phyloP scores from a whole-genome alignment of 108 stramenopile species.

The Stephanodiscus minutulus region DNA sequence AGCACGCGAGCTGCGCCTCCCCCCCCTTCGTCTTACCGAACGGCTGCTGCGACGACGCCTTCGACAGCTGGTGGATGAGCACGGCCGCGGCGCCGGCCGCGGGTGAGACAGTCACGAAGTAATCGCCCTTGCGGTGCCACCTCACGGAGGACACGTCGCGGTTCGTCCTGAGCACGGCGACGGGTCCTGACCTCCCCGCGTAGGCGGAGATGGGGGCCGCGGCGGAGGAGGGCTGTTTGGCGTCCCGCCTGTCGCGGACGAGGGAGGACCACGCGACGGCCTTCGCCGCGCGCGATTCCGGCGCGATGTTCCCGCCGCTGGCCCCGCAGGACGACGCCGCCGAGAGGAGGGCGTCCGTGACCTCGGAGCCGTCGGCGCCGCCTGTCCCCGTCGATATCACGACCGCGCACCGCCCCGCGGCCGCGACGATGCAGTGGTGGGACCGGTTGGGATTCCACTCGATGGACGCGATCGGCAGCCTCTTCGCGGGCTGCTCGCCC shows the following conservation, averaged over 20 bases:
- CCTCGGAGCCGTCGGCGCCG: conserved; percentile 69
- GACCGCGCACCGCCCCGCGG: conserved; percentile 78
- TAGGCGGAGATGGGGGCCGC: conserved; percentile 55
- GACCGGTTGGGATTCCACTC: conserved; percentile 94
- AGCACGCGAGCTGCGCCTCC: conserved; percentile 88
- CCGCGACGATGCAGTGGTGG: conserved; percentile 86
- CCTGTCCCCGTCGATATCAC: conserved; percentile 91
- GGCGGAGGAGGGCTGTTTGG: neutral
- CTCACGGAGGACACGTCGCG: conserved; percentile 67
- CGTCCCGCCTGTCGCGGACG: conserved; percentile 15
- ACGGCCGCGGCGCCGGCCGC: conserved; percentile 82
- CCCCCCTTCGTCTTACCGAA: conserved; percentile 89
- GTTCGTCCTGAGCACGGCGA: conserved; percentile 66
- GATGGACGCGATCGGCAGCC: conserved; percentile 65
- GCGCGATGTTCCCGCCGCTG: conserved; percentile 68
- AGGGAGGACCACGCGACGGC: conserved; percentile 72
- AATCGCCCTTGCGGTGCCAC: conserved; percentile 98
- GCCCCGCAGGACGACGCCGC: conserved; percentile 47
- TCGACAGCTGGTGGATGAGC: conserved; percentile 94
- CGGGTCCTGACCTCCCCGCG: conserved; percentile 56
- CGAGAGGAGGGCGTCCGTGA: conserved; percentile 85
- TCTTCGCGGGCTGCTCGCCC: conserved; percentile 18
- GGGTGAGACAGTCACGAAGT: conserved; percentile 92
- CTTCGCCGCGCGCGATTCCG: conserved; percentile 77
- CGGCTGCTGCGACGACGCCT: conserved; percentile 93